Evolutionary conservation across 2,329 filamentous ascomycete genomes (phyloP).

Genomic region (Hypocrella siamensis): DNA sequence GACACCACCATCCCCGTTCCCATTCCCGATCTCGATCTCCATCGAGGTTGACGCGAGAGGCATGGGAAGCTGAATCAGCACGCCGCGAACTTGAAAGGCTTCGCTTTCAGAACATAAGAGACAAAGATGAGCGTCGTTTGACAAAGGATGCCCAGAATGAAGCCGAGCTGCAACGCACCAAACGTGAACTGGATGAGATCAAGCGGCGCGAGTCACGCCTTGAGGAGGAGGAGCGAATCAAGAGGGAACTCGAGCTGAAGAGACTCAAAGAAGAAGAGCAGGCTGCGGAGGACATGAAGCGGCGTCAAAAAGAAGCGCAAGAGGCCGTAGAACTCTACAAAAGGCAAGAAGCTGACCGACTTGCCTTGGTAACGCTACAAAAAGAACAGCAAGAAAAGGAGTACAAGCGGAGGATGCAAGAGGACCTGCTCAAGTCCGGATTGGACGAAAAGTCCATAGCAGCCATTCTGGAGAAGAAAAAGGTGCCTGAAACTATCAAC

Average conservation of each 20-base stretch:
- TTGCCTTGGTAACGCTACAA: constrained; percentile 28
- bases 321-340: constrained; percentile 36
- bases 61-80: constrained; percentile 22
- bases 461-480: constrained; percentile 42
- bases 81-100: constrained; percentile 29
- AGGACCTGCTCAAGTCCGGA: constrained; percentile 41
- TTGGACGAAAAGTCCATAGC: constrained; percentile 42
- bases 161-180: constrained; percentile 33
- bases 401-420: constrained; percentile 38
- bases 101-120: constrained; percentile 23
- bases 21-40: constrained; percentile 12
- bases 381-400: constrained; percentile 34
- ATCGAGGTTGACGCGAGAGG: constrained; percentile 22
- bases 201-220: constrained; percentile 28
- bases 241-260: constrained; percentile 33
- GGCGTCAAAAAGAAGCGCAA: constrained; percentile 27
- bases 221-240: constrained; percentile 34
- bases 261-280: constrained; percentile 29
- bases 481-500: constrained; percentile 19
- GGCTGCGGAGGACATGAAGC: constrained; percentile 25
- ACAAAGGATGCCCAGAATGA: constrained; percentile 27
- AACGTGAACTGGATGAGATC: constrained; percentile 31
- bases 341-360: constrained; percentile 29
- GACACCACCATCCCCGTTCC: constrained; percentile 11
- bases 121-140: constrained; percentile 17